Evolutionary conservation across 2,329 filamentous ascomycete species (phyloP).

Genomic region (Graphilbum ipis-grandicollis): DNA sequence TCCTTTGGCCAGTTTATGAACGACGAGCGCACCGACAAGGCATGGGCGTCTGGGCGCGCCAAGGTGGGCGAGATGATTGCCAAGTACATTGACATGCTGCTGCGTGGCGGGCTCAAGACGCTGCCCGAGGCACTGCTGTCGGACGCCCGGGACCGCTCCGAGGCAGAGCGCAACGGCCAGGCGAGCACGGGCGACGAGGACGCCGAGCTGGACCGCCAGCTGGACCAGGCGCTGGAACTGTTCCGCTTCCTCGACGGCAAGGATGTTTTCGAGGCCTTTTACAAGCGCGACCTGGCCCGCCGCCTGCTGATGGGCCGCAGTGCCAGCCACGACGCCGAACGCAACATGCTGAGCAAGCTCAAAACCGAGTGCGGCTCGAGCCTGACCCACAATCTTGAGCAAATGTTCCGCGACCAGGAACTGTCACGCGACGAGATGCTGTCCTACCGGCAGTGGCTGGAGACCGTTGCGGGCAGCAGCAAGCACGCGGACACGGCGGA

Average conservation of each 20-base stretch:
- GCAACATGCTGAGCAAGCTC: slow-evolving; percentile 83
- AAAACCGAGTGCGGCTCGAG: slow-evolving; percentile 84
- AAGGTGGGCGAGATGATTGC: slow-evolving; percentile 98
- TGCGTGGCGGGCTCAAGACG: slow-evolving; percentile 75
- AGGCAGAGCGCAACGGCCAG: slow-evolving; percentile 43
- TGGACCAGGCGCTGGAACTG: slow-evolving; percentile 83
- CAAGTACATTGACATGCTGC: slow-evolving; percentile 81
- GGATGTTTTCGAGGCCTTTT: slow-evolving; percentile 95
- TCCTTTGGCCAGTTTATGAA: slow-evolving; percentile 88
- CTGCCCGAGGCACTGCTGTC: slow-evolving; percentile 53
- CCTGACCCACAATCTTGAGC: slow-evolving; percentile 94
- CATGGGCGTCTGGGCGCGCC: slow-evolving; percentile 68
- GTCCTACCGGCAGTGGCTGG: slow-evolving; percentile 54
- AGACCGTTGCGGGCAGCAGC: slow-evolving; percentile 15
- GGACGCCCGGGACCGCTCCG: slow-evolving; percentile 37
- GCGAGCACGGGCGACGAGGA: slow-evolving; percentile 70
- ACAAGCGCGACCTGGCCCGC: slow-evolving; percentile 91
- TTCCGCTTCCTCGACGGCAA: slow-evolving; percentile 97
- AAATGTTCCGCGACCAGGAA: slow-evolving; percentile 99
- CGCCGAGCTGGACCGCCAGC: slow-evolving; percentile 73
- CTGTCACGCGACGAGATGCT: slow-evolving; percentile 82
- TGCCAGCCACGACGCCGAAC: slow-evolving; percentile 85
- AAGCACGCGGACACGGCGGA: slow-evolving; percentile 28
- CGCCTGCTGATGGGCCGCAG: slow-evolving; percentile 81
- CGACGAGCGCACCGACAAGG: slow-evolving; percentile 48